These are phyloP conservation scores for Tephrocybe rancida DNA, from an alignment of 768 basidiomycete species.

Conservation along the genomic window DNA sequence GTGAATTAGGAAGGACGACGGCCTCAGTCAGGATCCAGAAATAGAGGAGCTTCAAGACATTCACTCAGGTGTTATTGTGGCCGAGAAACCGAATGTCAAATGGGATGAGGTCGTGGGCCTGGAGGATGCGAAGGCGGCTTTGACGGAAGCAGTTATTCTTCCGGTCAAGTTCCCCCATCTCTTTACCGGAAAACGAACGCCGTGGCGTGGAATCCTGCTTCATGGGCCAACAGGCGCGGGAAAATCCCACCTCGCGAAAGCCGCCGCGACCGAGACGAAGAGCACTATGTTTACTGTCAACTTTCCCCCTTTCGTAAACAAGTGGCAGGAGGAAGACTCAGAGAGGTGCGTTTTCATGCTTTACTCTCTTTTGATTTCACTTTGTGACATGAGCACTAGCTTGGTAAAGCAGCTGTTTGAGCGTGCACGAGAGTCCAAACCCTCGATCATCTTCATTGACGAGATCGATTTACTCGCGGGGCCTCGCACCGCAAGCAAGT, in stretches of 20 bases:
- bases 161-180: slow-evolving; percentile 99
- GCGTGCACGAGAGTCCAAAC: slow-evolving; percentile 94
- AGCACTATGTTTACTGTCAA: slow-evolving; percentile 98
- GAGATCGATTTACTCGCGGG: slow-evolving; percentile 97
- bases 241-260: slow-evolving; percentile 96
- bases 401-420: slow-evolving; percentile 95
- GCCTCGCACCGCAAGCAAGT: slow-evolving; percentile 94
- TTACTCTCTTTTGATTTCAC: not conserved
- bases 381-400: slow-evolving; percentile 38
- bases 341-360: slow-evolving; percentile 68
- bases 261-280: slow-evolving; percentile 98
- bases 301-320: slow-evolving; percentile 93
- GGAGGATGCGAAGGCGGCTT: slow-evolving; percentile 90
- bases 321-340: slow-evolving; percentile 99
- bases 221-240: slow-evolving; percentile 99
- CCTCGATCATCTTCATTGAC: slow-evolving; percentile 98
- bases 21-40: slow-evolving; percentile 87
- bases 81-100: slow-evolving; percentile 92
- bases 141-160: slow-evolving; percentile 99
- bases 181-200: slow-evolving; percentile 97
- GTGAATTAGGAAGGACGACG: slow-evolving; percentile 44
- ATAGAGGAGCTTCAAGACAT: slow-evolving; percentile 95
- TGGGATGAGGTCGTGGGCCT: slow-evolving; percentile 99
- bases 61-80: slow-evolving; percentile 82
- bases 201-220: slow-evolving; percentile 93